Evolutionary conservation across 805 yeast genomes (phyloP).

Genomic region (Citeromyces nyonsensis): DNA sequence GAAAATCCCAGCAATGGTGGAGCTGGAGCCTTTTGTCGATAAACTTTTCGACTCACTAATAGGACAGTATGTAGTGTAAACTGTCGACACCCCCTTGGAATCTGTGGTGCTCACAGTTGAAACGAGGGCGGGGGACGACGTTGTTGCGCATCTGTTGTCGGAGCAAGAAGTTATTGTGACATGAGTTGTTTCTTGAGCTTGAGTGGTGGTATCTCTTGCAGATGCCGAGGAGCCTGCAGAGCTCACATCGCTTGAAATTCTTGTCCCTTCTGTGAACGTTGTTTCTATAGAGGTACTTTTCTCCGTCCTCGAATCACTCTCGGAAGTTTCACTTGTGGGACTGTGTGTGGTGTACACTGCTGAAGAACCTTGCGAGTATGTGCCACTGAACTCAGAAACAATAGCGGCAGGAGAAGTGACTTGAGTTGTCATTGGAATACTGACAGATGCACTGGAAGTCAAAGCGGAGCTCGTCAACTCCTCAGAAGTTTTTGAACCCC

Average conservation of each 20-base stretch:
- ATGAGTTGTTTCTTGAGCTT: neutral
- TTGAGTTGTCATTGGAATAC: too few species aligned
- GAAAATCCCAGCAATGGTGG: neutral
- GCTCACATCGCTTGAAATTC: neutral
- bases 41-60: neutral
- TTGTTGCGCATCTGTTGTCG: neutral
- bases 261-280: neutral
- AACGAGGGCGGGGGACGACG: neutral
- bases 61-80: constrained; percentile 1
- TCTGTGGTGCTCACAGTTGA: constrained; percentile 3
- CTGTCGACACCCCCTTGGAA: constrained; percentile 7
- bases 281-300: too few species aligned
- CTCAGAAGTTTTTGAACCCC: too few species aligned
- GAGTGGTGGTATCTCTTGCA: neutral
- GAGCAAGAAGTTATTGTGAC: neutral
- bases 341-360: too few species aligned
- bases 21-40: too few species aligned
- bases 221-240: neutral
- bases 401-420: too few species aligned
- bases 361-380: too few species aligned
- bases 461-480: too few species aligned
- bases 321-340: too few species aligned
- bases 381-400: too few species aligned
- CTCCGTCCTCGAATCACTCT: too few species aligned
- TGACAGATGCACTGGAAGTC: too few species aligned